Evolutionary conservation across 768 basidiomycete species (phyloP).

Genomic region (Leccinum boreale): DNA sequence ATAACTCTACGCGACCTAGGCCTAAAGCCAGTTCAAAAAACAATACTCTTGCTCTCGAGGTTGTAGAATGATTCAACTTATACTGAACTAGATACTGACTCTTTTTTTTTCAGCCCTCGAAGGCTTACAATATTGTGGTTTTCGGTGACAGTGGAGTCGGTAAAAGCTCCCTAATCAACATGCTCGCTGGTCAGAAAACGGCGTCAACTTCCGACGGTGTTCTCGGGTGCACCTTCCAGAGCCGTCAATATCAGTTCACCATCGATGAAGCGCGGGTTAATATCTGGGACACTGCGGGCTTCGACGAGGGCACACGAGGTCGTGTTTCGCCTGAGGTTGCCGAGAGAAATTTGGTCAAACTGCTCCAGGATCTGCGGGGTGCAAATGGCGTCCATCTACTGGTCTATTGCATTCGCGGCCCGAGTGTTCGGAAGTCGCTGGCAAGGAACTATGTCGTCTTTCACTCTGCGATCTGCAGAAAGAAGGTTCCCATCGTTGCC

Average conservation of each 20-base stretch:
- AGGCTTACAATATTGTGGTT: conserved; percentile 35
- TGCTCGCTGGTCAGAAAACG: conserved; percentile 30
- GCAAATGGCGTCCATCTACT: conserved; percentile 31
- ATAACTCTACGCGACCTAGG: not conserved
- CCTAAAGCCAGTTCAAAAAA: not conserved
- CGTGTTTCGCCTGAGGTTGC: conserved; percentile 25
- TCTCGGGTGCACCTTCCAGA: conserved; percentile 37
- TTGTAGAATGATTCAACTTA: conserved; percentile 1
- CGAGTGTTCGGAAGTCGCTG: conserved; percentile 23
- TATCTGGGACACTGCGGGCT: conserved; percentile 35
- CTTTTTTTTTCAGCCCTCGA: not conserved
- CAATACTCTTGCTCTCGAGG: not conserved
- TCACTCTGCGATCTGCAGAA: conserved; percentile 28
- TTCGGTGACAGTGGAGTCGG: conserved; percentile 43
- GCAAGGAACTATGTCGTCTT: conserved; percentile 32
- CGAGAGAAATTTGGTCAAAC: conserved; percentile 20
- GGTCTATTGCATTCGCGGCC: conserved; percentile 33
- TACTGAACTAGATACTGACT: not conserved
- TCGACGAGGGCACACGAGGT: conserved; percentile 28
- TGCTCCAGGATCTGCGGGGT: conserved; percentile 31
- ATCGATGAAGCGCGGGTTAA: conserved; percentile 16
- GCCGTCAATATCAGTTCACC: conserved; percentile 18
- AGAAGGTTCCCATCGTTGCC: conserved; percentile 29
- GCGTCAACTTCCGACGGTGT: conserved; percentile 32
- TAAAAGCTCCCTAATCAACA: conserved; percentile 45